A percentile compares a stretch with the other conserved stretches of the same genome.
Evolutionary conservation across 345 rosid genomes (phyloP).

Genomic region (Turritis glabra): DNA sequence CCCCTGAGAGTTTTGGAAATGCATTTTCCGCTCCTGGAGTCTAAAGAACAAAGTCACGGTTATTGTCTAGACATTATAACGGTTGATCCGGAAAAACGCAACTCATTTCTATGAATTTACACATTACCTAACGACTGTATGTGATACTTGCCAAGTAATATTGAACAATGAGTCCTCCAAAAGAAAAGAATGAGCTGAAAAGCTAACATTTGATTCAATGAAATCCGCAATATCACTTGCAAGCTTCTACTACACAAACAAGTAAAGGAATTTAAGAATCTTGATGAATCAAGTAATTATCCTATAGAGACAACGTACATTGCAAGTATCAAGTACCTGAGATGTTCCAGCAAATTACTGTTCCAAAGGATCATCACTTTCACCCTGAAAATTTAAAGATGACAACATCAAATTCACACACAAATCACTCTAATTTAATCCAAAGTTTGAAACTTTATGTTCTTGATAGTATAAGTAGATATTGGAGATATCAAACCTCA

Average conservation of each 20-base stretch:
- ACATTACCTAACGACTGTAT: conserved; percentile 42
- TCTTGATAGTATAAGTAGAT: background rate
- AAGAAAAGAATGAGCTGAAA: conserved; percentile 68
- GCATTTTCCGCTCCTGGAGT: conserved; percentile 42
- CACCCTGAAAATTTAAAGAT: conserved; percentile 59
- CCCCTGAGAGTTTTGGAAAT: conserved; percentile 69
- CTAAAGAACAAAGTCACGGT: background rate
- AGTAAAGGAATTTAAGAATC: background rate
- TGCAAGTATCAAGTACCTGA: conserved; percentile 48
- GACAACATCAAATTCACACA: background rate
- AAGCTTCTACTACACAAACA: conserved; percentile 73
- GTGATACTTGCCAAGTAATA: conserved; percentile 65
- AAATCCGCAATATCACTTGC: conserved; percentile 83
- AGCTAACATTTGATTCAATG: conserved; percentile 52
- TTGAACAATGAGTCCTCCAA: conserved; percentile 87
- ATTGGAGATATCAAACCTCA: background rate
- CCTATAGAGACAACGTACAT: background rate
- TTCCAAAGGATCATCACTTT: conserved; percentile 68
- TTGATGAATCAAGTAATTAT: background rate
- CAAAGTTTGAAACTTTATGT: conserved; percentile 9
- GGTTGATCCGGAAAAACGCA: background rate
- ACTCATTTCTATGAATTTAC: background rate
- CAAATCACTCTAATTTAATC: background rate
- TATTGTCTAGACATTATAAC: background rate
- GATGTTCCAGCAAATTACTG: conserved; percentile 80